Evolutionary conservation across 2,329 filamentous ascomycete genomes (phyloP).

Genomic region (Alternaria sp.): DNA sequence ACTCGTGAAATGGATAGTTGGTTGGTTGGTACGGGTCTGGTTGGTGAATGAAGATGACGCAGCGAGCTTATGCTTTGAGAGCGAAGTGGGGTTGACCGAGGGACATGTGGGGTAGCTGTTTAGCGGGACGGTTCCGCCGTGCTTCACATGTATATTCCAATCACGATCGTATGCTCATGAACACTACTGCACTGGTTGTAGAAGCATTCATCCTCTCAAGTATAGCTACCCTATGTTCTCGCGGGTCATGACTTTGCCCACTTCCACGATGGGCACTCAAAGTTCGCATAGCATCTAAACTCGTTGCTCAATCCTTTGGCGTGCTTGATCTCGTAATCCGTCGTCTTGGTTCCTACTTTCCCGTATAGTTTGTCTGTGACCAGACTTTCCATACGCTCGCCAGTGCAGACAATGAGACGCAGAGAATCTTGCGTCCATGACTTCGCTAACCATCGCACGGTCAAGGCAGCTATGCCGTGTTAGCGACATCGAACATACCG

Average conservation of each 20-base stretch:
- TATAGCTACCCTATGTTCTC: neutral
- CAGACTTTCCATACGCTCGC: conserved; percentile 74
- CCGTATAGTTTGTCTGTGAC: conserved; percentile 69
- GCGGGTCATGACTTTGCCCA: conserved; percentile 30
- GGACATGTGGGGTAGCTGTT: conserved; percentile 30
- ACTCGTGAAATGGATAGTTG: conserved; percentile 22
- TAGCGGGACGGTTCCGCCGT: conserved; percentile 5
- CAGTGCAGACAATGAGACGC: conserved; percentile 72
- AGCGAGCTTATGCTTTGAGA: conserved; percentile 13
- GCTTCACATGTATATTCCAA: neutral
- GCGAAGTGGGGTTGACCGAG: conserved; percentile 15
- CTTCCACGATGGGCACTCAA: conserved; percentile 63
- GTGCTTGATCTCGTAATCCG: conserved; percentile 72
- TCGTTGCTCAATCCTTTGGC: conserved; percentile 79
- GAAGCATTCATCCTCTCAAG: neutral
- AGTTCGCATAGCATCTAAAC: conserved; percentile 81
- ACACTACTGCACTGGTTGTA: neutral
- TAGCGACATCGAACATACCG: neutral
- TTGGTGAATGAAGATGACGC: conserved; percentile 16
- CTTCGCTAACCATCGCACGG: conserved; percentile 74
- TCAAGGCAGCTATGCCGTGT: conserved; percentile 67
- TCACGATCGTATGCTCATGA: neutral
- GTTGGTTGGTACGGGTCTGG: conserved; percentile 29
- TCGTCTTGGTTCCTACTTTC: conserved; percentile 67
- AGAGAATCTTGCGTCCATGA: conserved; percentile 47